Conservation (phyloP, 2,329 filamentous ascomycete species). For the Fusarium nygamai region DNA sequence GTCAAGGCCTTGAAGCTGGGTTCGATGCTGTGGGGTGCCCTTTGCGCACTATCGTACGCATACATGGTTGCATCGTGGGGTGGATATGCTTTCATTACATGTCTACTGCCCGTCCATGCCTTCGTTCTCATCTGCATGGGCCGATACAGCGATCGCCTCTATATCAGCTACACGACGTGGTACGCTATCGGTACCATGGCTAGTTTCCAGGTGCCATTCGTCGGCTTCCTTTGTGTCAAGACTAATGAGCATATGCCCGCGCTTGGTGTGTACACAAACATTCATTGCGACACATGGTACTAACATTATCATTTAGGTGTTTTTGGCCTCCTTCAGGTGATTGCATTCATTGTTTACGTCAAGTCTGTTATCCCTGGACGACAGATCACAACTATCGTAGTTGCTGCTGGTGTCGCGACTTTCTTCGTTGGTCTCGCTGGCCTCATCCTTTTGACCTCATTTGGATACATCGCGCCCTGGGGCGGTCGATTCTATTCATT, state of each 20-base stretch:
- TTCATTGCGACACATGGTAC: background rate
- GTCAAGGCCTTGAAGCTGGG: constrained; percentile 98
- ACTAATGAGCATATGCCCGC: constrained; percentile 99
- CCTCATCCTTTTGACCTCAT: constrained; percentile 86
- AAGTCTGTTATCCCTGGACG: constrained; percentile 88
- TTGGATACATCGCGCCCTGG: constrained; percentile 96
- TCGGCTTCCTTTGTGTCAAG: constrained; percentile 94
- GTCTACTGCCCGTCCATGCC: constrained; percentile 91
- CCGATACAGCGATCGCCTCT: constrained; percentile 90
- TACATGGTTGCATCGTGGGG: constrained; percentile 99
- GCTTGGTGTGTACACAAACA: constrained; percentile 67
- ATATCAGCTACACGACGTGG: constrained; percentile 98
- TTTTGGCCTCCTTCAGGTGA: constrained; percentile 93
- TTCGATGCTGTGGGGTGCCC: constrained; percentile 94
- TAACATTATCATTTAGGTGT: constrained; percentile 69
- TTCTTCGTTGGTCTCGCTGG: constrained; percentile 78
- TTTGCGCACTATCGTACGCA: constrained; percentile 96
- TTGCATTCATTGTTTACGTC: constrained; percentile 91
- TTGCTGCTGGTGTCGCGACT: constrained; percentile 76
- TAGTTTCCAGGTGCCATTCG: constrained; percentile 99
- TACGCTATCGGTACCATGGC: constrained; percentile 95
- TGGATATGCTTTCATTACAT: constrained; percentile 99
- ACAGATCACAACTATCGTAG: constrained; percentile 92
- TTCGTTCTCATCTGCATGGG: constrained; percentile 98
- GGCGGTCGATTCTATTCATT: constrained; percentile 98